phyloP scores from a whole-genome alignment of 257 asterid genomes.

The Solanum rostratum region DNA sequence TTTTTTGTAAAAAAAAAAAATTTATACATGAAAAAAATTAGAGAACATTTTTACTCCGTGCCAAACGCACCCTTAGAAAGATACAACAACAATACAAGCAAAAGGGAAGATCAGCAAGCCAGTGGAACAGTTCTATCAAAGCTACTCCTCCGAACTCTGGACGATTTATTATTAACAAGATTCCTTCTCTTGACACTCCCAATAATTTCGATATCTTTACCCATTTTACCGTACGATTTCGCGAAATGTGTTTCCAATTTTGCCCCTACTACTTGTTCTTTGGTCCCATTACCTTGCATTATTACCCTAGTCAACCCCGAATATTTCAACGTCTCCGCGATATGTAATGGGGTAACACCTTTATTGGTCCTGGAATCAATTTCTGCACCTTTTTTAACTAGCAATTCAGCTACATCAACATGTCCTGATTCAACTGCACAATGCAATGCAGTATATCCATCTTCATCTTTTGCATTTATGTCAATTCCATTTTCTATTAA shows the following conservation, averaged over 20 bases:
- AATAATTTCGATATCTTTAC: constrained; percentile 19
- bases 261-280: constrained; percentile 17
- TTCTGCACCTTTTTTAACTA: constrained; percentile 64
- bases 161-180: constrained; percentile 9
- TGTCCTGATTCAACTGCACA: constrained; percentile 71
- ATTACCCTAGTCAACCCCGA: constrained; percentile 55
- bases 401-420: constrained; percentile 47
- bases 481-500: constrained; percentile 52
- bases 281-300: constrained; percentile 33
- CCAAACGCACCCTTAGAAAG: neutral
- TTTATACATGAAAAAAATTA: neutral
- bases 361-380: constrained; percentile 46
- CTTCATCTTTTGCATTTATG: constrained; percentile 43
- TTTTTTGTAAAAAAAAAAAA: no score
- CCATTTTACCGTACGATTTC: constrained; percentile 4
- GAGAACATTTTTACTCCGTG: neutral
- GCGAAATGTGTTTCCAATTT: constrained; percentile 2
- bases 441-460: constrained; percentile 64
- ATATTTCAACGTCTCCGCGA: constrained; percentile 44
- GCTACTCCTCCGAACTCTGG: constrained; percentile 34
- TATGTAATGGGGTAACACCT: constrained; percentile 45
- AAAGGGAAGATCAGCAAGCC: neutral
- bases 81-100: neutral
- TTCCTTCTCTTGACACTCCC: constrained; percentile 25
- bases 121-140: constrained; percentile 32